phyloP scores from a whole-genome alignment of 176 grass and related monocot genomes.

The Dactylis glomerata region DNA sequence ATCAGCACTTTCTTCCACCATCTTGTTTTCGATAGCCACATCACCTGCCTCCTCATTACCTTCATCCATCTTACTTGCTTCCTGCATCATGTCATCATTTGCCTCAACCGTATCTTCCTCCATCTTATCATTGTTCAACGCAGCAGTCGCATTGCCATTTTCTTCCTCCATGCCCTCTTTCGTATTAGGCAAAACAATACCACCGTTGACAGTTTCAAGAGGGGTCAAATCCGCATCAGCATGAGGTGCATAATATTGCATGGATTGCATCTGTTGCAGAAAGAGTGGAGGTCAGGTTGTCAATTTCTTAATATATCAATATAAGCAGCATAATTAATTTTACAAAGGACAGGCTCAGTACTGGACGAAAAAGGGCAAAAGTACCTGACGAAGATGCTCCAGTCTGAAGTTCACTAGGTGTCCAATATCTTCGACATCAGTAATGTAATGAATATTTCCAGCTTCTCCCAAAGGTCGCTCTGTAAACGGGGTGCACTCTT shows the following conservation, averaged over 20 bases:
- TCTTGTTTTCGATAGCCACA: background rate
- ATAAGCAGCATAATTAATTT: background rate
- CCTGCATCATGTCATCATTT: slow-evolving; percentile 30
- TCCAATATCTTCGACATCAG: slow-evolving; percentile 73
- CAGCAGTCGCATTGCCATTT: slow-evolving; percentile 24
- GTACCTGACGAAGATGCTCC: slow-evolving; percentile 82
- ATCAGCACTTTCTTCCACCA: background rate
- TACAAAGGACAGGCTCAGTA: background rate
- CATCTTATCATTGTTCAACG: slow-evolving; percentile 9
- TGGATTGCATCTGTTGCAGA: slow-evolving; percentile 66
- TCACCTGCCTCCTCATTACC: background rate
- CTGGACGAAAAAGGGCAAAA: background rate
- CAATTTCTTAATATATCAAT: background rate
- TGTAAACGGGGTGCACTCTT: slow-evolving; percentile 78
- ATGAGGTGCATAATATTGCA: slow-evolving; percentile 52
- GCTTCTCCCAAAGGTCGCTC: slow-evolving; percentile 61
- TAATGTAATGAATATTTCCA: slow-evolving; percentile 59
- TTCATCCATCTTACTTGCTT: slow-evolving; percentile 23
- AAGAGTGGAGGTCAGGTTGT: background rate
- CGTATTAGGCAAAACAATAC: slow-evolving; percentile 27
- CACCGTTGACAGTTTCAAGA: slow-evolving; percentile 34
- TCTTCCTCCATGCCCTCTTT: slow-evolving; percentile 32
- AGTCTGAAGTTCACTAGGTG: slow-evolving; percentile 82
- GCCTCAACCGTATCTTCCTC: slow-evolving; percentile 20
- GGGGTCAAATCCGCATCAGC: slow-evolving; percentile 41